Percentiles rank a stretch among this genome's conserved stretches.
phyloP scores from a whole-genome alignment of 2,329 filamentous ascomycete species.

The Ophiostoma pallidulum region DNA sequence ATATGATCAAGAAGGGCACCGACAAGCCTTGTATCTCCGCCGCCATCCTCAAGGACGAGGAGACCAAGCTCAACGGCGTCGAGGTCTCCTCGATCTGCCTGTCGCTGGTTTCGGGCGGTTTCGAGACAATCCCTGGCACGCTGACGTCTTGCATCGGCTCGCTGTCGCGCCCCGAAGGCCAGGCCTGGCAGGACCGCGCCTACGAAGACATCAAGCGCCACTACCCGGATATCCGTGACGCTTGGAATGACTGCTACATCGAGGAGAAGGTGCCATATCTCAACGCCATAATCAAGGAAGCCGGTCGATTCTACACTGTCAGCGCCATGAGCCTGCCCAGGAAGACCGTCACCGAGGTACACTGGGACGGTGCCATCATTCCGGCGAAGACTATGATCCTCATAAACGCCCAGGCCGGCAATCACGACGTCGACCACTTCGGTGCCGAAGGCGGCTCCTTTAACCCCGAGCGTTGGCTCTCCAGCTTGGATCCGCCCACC shows the following conservation, averaged over 20 bases:
- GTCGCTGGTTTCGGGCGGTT: conserved; percentile 64
- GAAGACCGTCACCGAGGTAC: conserved; percentile 61
- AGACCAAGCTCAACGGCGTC: conserved; percentile 37
- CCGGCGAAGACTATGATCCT: conserved; percentile 72
- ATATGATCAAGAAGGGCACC: conserved; percentile 21
- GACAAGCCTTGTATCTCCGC: conserved; percentile 24
- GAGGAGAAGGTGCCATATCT: conserved; percentile 72
- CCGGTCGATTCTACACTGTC: conserved; percentile 68
- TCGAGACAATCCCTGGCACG: conserved; percentile 74
- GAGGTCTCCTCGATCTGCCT: conserved; percentile 61
- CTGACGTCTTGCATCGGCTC: conserved; percentile 72
- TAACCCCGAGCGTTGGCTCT: conserved; percentile 60
- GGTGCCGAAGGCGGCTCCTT: conserved; percentile 48
- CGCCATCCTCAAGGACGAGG: conserved; percentile 19
- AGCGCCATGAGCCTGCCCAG: conserved; percentile 71
- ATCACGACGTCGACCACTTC: conserved; percentile 64
- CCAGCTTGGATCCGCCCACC: conserved; percentile 8
- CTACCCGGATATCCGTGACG: conserved; percentile 60
- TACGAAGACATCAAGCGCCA: conserved; percentile 60
- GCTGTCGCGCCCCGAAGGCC: conserved; percentile 57
- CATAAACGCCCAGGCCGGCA: conserved; percentile 66
- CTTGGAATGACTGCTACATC: conserved; percentile 63
- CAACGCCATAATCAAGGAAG: conserved; percentile 69
- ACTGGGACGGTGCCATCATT: conserved; percentile 56
- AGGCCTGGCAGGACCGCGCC: conserved; percentile 60